These are phyloP conservation scores for Fusarium sp. DNA, from an alignment of 2,329 filamentous ascomycete species.

Conservation along the genomic window DNA sequence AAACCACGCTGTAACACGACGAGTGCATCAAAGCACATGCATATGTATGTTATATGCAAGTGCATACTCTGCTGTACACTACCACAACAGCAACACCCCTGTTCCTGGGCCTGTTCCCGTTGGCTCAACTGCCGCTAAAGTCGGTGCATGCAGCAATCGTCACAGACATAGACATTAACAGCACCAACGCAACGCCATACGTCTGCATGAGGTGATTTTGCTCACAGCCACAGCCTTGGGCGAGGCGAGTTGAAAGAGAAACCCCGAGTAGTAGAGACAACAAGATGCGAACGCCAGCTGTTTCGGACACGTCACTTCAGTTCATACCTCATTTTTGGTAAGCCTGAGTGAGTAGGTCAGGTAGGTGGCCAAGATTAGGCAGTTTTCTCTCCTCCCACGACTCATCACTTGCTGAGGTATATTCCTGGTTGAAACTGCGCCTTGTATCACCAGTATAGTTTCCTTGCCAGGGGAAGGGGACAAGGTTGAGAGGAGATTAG, in stretches of 20 bases:
- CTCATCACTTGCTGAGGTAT: conserved; percentile 9
- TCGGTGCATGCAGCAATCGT: conserved; percentile 29
- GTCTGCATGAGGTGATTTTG: conserved; percentile 27
- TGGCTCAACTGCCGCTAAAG: conserved; percentile 33
- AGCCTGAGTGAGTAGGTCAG: background rate
- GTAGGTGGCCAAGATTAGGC: background rate
- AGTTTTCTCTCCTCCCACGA: conserved; percentile 21
- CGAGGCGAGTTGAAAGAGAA: background rate
- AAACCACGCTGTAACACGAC: conserved; percentile 27
- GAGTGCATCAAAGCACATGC: conserved; percentile 21
- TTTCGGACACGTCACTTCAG: conserved; percentile 23
- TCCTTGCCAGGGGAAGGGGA: background rate
- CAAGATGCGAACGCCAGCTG: background rate
- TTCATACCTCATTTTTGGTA: background rate
- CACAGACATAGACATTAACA: conserved; percentile 25
- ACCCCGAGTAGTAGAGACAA: background rate
- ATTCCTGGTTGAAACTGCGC: background rate
- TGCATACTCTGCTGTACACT: background rate
- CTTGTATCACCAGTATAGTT: background rate
- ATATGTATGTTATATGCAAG: conserved; percentile 18
- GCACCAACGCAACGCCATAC: conserved; percentile 25
- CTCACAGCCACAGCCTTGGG: conserved; percentile 1
- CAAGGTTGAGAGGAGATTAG: background rate
- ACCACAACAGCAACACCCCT: background rate
- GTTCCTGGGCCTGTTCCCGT: conserved; percentile 14